Base-by-base conservation (phyloP, 208 protist species). In the Angomonas desouzai region DNA sequence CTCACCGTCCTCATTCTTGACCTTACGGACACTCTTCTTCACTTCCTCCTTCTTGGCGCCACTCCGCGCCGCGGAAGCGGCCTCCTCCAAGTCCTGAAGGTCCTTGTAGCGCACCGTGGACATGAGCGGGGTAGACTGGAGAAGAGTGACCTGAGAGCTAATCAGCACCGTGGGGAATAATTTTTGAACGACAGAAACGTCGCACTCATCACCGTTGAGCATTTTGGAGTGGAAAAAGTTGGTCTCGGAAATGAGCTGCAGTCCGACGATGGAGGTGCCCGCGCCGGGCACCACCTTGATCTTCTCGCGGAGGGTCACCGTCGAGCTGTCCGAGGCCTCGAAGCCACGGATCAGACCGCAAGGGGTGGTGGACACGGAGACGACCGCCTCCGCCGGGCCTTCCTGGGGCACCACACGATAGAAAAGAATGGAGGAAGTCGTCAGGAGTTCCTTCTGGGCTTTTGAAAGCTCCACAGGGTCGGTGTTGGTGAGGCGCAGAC, bases 201-300 rank as follows among this genome's bases (percentile, higher is more conserved):
- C 90, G 68, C 90, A 96, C 72, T 90, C 85, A 56, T 92, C 81
- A 27, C 83, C 90, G 51, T 88, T 77, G 16, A 76, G 49, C 83
- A 93, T 87, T 68, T 93, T 93, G 10, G 90, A 76, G 69, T 96
- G 90, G 66, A 93, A 93, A 48, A 80, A 73, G 70, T 96, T 96
- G 23, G 85, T 89, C 40, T 83, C 72, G 62, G 83, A 86, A 53
- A 62, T 78, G 30, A 85, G 51, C 73, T 93, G 90, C 64, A 96
- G 68, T 0, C 90, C 87, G 3, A 85, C 7, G 18, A 93, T 59
- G 9, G 69, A 72, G 22, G 75, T 68, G 60, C 75, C 76, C 2
- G 64, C 55, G n/a, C 85, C 85, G 20, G 86, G 73, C 22, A 80
- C 77, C 27, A 93, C 65, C 23, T 66, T 62, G 18, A 96, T 59